Conservation (phyloP, 768 basidiomycete species). For the Russula brevipes region DNA sequence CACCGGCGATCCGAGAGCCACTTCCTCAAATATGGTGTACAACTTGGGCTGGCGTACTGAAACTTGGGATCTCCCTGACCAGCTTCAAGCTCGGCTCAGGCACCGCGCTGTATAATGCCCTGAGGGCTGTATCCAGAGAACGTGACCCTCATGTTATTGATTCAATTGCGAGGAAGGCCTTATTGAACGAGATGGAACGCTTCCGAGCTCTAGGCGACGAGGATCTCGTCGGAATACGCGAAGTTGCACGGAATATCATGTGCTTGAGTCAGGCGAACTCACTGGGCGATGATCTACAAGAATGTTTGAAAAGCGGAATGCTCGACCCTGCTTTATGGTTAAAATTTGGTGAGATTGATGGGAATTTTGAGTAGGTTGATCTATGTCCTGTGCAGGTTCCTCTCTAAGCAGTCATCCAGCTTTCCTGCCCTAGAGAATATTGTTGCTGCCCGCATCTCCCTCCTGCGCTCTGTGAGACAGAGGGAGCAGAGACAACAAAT, state of each 20-base stretch:
- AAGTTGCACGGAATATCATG: constrained; percentile 65
- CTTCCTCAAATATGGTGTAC: constrained; percentile 54
- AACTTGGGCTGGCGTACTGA: constrained; percentile 91
- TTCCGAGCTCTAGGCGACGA: constrained; percentile 69
- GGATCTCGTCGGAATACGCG: constrained; percentile 69
- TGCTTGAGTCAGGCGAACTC: constrained; percentile 70
- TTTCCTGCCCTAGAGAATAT: constrained; percentile 73
- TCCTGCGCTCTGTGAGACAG: constrained; percentile 65
- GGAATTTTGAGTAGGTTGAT: constrained; percentile 59
- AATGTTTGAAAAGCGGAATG: constrained; percentile 33
- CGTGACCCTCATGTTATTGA: constrained; percentile 51
- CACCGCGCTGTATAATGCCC: constrained; percentile 65
- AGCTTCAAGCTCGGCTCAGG: constrained; percentile 42
- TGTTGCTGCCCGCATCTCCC: constrained; percentile 73
- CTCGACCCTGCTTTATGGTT: constrained; percentile 36
- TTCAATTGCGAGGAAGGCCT: constrained; percentile 42
- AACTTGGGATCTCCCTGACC: constrained; percentile 89
- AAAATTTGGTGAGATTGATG: constrained; percentile 44
- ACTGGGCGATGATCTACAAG: constrained; percentile 49
- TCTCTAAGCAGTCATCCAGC: constrained; percentile 37
- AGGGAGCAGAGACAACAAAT: constrained; percentile 73
- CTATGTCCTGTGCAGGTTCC: background rate
- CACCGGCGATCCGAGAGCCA: constrained; percentile 29
- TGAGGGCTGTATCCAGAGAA: constrained; percentile 80
- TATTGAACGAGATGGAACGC: constrained; percentile 57